A percentile compares a stretch with the other conserved stretches of the same genome.
phyloP scores from a whole-genome alignment of 345 rosid species.

The Dimocarpus longan region DNA sequence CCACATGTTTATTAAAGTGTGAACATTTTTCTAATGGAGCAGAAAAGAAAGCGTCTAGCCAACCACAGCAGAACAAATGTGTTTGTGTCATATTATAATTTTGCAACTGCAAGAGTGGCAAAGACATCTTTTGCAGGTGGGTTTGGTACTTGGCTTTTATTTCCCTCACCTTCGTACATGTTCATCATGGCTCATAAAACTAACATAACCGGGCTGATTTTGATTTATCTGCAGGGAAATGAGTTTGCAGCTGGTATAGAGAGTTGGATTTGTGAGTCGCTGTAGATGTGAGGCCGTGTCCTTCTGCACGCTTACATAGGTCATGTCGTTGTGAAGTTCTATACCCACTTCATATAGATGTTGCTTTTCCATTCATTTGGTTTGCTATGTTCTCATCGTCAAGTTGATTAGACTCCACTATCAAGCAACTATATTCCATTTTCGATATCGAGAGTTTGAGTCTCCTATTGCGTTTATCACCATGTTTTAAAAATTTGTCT shows the following conservation, averaged over 20 bases:
- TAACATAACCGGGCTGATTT: not conserved
- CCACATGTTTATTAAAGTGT: slow-evolving; percentile 12
- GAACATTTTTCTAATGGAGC: slow-evolving; percentile 35
- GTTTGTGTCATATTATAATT: slow-evolving; percentile 79
- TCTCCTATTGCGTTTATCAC: not conserved
- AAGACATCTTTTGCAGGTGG: slow-evolving; percentile 33
- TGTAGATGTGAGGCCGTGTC: slow-evolving; percentile 23
- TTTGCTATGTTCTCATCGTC: slow-evolving; percentile 24
- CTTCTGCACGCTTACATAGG: slow-evolving; percentile 12
- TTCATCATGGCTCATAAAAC: slow-evolving; percentile 1
- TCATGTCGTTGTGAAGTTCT: slow-evolving; percentile 23
- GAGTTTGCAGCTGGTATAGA: slow-evolving; percentile 31
- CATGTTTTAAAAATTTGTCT: not conserved
- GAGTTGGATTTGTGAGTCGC: slow-evolving; percentile 21
- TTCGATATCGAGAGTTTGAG: slow-evolving; percentile 16
- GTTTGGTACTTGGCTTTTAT: slow-evolving; percentile 7
- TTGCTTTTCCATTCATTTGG: slow-evolving; percentile 29
- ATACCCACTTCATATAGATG: slow-evolving; percentile 21
- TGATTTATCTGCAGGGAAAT: slow-evolving; percentile 20
- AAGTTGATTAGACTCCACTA: slow-evolving; percentile 28
- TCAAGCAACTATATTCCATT: slow-evolving; percentile 28
- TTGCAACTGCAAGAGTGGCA: slow-evolving; percentile 23
- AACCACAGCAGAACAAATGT: slow-evolving; percentile 74
- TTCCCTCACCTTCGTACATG: not conserved
- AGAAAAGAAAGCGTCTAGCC: slow-evolving; percentile 69